These are phyloP conservation scores for Polyporus arcularius DNA, from an alignment of 768 basidiomycete genomes.

Conservation along the genomic window DNA sequence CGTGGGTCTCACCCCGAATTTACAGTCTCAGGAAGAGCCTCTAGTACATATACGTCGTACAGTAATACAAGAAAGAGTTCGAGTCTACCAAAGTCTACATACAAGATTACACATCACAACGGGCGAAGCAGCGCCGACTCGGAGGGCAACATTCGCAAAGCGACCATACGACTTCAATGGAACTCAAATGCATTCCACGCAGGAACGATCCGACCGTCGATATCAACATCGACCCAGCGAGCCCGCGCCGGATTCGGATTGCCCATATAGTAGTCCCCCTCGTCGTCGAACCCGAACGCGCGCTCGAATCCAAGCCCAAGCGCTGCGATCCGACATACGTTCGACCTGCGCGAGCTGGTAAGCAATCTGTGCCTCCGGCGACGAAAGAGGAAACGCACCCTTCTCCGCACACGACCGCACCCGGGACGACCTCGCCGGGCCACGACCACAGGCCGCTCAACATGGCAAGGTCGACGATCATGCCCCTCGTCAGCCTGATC, in stretches of 20 bases:
- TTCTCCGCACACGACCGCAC: conserved; percentile 58
- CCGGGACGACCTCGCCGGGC: conserved; percentile 45
- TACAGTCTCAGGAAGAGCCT: too few relatives aligned
- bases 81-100: too few relatives aligned
- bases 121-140: too few relatives aligned
- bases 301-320: conserved; percentile 64
- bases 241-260: conserved; percentile 44
- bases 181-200: conserved; percentile 61
- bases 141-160: too few relatives aligned
- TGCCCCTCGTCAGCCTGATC: conserved; percentile 56
- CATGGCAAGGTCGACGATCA: conserved; percentile 70
- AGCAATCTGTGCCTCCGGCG: conserved; percentile 3
- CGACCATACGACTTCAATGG: conserved; percentile 28
- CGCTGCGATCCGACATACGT: conserved; percentile 58
- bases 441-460: conserved; percentile 62
- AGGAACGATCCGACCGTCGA: conserved; percentile 54
- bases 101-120: too few relatives aligned
- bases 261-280: conserved; percentile 37
- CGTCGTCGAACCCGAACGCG: conserved; percentile 57
- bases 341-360: conserved; percentile 45
- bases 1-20: too few relatives aligned
- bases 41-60: too few relatives aligned
- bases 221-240: conserved; percentile 70
- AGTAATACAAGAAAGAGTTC: too few relatives aligned
- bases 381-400: conserved; percentile 3